These are phyloP conservation scores for Talaromyces stipitatus DNA, from an alignment of 495 filamentous ascomycete species.

Conservation along the genomic window DNA sequence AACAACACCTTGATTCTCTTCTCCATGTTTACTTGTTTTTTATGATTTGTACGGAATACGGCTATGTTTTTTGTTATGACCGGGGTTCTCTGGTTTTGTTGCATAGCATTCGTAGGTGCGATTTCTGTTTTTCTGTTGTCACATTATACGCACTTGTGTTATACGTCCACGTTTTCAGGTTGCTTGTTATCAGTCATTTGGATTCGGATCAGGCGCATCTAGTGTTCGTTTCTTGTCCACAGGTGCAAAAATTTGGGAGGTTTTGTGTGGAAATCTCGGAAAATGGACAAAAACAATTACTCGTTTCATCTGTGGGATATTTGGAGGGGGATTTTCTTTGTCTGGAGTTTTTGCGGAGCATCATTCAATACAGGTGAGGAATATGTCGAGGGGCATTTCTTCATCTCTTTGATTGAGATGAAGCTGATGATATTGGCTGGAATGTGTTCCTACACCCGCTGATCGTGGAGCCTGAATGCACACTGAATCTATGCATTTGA, in stretches of 20 bases:
- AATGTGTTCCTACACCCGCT: background rate
- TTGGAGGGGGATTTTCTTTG: background rate
- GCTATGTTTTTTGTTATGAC: background rate
- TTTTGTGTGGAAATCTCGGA: background rate
- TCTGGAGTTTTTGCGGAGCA: background rate
- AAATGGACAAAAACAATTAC: background rate
- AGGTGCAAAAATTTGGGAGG: background rate
- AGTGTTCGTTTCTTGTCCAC: background rate
- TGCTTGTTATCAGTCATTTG: background rate
- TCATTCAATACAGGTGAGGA: background rate
- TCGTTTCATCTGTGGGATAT: background rate
- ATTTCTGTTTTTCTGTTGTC: background rate
- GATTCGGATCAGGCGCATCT: background rate
- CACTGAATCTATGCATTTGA: background rate
- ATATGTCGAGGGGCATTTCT: background rate
- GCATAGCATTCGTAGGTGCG: conserved; percentile 1
- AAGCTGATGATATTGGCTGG: background rate
- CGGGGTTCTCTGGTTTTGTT: background rate
- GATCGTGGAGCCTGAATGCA: background rate
- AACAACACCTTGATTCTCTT: background rate
- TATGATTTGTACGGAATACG: conserved; percentile 8
- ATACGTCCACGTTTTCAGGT: background rate
- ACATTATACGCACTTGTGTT: background rate
- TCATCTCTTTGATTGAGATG: background rate
- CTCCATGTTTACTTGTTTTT: conserved; percentile 14